These are phyloP conservation scores for Aegle marmelos DNA, from an alignment of 345 rosid species.

Conservation along the genomic window DNA sequence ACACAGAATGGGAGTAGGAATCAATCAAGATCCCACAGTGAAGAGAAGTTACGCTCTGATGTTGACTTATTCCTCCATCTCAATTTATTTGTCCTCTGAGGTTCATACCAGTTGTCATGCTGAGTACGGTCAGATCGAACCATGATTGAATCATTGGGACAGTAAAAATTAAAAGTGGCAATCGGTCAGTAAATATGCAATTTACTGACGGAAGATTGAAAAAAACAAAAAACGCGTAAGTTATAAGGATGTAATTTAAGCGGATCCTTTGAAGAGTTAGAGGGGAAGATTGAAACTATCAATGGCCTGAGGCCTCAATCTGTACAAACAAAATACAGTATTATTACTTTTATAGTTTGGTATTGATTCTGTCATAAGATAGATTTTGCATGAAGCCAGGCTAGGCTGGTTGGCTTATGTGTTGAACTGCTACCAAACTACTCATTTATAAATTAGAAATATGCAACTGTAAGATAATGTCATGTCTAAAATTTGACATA, in stretches of 20 bases:
- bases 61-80: slow-evolving; percentile 10
- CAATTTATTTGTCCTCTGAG: background rate
- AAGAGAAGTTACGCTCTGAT: slow-evolving; percentile 8
- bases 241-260: too few relatives aligned
- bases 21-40: background rate
- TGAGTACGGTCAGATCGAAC: slow-evolving; percentile 14
- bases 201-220: too few relatives aligned
- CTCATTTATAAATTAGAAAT: background rate
- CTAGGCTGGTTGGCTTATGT: background rate
- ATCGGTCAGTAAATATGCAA: background rate
- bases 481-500: slow-evolving; percentile 14
- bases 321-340: background rate
- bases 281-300: background rate
- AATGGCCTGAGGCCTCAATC: background rate
- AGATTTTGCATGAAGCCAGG: background rate
- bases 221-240: too few relatives aligned
- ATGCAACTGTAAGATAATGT: background rate
- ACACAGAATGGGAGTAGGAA: background rate
- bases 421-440: background rate
- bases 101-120: slow-evolving; percentile 24
- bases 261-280: too few relatives aligned
- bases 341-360: background rate
- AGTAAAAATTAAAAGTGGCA: slow-evolving; percentile 19
- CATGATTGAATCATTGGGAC: slow-evolving; percentile 40
- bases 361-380: background rate